A percentile compares a stretch with the other conserved stretches of the same genome.
phyloP scores from a whole-genome alignment of 352 stramenopile genomes.

The Phytophthora citrophthora region DNA sequence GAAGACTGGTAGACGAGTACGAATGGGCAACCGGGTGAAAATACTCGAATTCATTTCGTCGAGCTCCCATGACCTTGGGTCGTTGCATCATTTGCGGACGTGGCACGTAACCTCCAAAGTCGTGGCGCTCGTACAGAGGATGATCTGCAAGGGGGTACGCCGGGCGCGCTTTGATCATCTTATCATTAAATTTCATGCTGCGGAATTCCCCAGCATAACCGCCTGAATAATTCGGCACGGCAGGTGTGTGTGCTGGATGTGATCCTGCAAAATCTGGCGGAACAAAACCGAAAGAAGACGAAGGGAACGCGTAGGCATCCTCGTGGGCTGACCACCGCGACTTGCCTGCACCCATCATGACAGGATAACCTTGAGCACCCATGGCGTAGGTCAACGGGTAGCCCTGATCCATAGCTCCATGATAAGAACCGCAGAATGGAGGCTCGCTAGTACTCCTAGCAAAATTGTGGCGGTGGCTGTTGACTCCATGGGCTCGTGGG shows the following conservation, averaged over 20 bases:
- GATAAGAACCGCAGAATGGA: constrained; percentile 29
- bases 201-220: constrained; percentile 31
- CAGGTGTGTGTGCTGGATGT: constrained; percentile 17
- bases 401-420: constrained; percentile 31
- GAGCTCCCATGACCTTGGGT: constrained; percentile 34
- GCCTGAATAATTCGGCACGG: constrained; percentile 15
- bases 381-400: constrained; percentile 32
- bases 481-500: constrained; percentile 17
- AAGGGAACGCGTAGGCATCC: constrained; percentile 25
- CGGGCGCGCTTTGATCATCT: constrained; percentile 29
- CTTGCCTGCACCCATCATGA: constrained; percentile 30
- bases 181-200: constrained; percentile 25
- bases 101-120: constrained; percentile 29
- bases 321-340: constrained; percentile 30
- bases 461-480: constrained; percentile 24
- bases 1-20: constrained; percentile 72
- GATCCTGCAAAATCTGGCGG: constrained; percentile 34
- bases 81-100: constrained; percentile 39
- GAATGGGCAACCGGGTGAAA: constrained; percentile 67
- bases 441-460: constrained; percentile 39
- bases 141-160: constrained; percentile 33
- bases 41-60: constrained; percentile 42
- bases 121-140: constrained; percentile 29
- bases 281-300: constrained; percentile 31
- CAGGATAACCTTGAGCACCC: constrained; percentile 25